Evolutionary conservation across 2,329 filamentous ascomycete species (phyloP).

Genomic region (Xylaria sp.): DNA sequence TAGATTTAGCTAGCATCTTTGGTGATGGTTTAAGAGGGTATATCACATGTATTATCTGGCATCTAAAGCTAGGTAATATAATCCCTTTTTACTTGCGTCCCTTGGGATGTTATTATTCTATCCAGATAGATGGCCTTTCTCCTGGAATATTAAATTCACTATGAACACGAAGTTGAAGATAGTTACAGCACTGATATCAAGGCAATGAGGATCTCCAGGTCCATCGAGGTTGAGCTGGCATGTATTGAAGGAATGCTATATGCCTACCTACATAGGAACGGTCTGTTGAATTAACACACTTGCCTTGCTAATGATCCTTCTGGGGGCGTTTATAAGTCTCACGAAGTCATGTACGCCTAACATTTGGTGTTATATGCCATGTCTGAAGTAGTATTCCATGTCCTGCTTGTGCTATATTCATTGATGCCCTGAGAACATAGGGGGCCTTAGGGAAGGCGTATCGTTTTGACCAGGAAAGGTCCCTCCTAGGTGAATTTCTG

Average conservation of each 20-base stretch:
- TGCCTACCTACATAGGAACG: background rate
- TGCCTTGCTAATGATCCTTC: background rate
- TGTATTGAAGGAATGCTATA: background rate
- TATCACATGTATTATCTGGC: no score
- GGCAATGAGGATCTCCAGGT: background rate
- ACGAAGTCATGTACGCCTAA: background rate
- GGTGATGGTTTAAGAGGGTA: no score
- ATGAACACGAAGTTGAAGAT: background rate
- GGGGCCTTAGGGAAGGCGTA: background rate
- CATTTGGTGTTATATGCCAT: background rate
- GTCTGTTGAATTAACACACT: background rate
- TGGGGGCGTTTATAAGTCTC: no score
- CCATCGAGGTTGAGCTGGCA: background rate
- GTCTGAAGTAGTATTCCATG: background rate
- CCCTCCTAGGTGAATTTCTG: background rate
- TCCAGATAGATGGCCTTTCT: no score
- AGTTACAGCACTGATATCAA: background rate
- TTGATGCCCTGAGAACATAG: background rate
- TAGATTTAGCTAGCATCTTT: no score
- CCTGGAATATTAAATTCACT: background rate
- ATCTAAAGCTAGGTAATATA: no score
- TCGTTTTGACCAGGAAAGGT: background rate
- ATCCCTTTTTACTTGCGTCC: no score
- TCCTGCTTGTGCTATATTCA: background rate
- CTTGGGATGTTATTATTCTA: background rate